These are phyloP conservation scores for Termitomyces sp. DNA, from an alignment of 768 basidiomycete species.

Conservation along the genomic window DNA sequence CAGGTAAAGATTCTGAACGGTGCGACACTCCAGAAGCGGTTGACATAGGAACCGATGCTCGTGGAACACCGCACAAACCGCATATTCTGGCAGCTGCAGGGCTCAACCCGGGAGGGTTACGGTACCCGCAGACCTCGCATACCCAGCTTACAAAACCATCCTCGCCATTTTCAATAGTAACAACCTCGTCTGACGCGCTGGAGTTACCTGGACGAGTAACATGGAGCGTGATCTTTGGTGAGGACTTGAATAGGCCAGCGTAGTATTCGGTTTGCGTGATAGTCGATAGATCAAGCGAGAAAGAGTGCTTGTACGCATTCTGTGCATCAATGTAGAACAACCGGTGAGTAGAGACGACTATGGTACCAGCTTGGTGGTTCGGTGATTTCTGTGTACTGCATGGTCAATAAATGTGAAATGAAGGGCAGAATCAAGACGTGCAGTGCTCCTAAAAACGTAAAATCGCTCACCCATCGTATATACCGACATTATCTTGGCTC, in stretches of 20 bases:
- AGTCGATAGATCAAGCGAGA: constrained; percentile 57
- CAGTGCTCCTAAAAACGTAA: constrained; percentile 8
- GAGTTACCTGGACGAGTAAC: constrained; percentile 30
- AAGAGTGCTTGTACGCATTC: constrained; percentile 49
- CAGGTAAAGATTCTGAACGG: constrained; percentile 33
- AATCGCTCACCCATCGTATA: constrained; percentile 81
- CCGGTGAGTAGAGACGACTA: constrained; percentile 77
- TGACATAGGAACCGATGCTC: constrained; percentile 28
- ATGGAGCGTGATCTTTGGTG: constrained; percentile 80
- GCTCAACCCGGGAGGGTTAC: constrained; percentile 73
- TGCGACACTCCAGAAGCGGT: constrained; percentile 18
- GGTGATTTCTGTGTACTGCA: constrained; percentile 74
- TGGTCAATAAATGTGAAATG: constrained; percentile 18
- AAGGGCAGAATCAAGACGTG: neutral
- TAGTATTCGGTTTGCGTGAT: constrained; percentile 83
- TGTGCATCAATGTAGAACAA: constrained; percentile 71
- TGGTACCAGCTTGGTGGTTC: constrained; percentile 69
- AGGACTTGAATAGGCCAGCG: constrained; percentile 84
- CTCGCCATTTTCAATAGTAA: constrained; percentile 18
- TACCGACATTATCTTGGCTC: constrained; percentile 75
- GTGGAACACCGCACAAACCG: constrained; percentile 76
- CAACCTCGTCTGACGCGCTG: constrained; percentile 16
- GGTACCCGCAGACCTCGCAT: constrained; percentile 85
- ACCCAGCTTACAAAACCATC: constrained; percentile 60
- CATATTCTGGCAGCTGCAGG: constrained; percentile 67